A percentile compares a stretch with the other conserved stretches of the same genome.
These are phyloP conservation scores for Waltergamsia citrina DNA, from an alignment of 2,329 filamentous ascomycete species.

Conservation along the genomic window DNA sequence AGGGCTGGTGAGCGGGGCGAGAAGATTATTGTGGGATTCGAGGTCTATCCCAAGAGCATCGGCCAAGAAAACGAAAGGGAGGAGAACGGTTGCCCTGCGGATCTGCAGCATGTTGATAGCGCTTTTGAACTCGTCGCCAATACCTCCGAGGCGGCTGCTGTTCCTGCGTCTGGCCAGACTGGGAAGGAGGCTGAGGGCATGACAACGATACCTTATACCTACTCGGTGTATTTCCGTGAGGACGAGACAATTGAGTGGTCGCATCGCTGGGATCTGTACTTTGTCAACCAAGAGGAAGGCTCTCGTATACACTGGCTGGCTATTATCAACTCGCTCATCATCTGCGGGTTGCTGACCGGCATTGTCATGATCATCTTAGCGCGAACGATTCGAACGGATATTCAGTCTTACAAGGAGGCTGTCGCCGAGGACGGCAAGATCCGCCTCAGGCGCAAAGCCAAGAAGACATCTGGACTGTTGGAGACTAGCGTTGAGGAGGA, in stretches of 20 bases:
- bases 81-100: conserved; percentile 55
- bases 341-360: conserved; percentile 68
- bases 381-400: conserved; percentile 68
- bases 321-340: conserved; percentile 78
- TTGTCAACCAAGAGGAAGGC: conserved; percentile 77
- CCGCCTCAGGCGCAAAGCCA: conserved; percentile 49
- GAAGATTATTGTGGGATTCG: conserved; percentile 79
- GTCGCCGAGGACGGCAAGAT: conserved; percentile 45
- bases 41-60: conserved; percentile 83
- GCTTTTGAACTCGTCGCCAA: conserved; percentile 61
- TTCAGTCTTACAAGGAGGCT: conserved; percentile 63
- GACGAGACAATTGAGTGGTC: conserved; percentile 73
- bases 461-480: not conserved
- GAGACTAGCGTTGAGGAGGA: conserved; percentile 49
- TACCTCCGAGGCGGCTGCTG: conserved; percentile 47
- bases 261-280: conserved; percentile 82
- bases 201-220: conserved; percentile 72
- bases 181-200: conserved; percentile 55
- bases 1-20: conserved; percentile 59
- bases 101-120: conserved; percentile 52
- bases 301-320: conserved; percentile 80
- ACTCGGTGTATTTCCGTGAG: conserved; percentile 84
- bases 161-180: not conserved
- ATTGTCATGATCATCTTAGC: conserved; percentile 75
- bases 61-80: conserved; percentile 49